These are phyloP conservation scores for Pezicula radicicola DNA, from an alignment of 2,329 filamentous ascomycete species.

Conservation along the genomic window DNA sequence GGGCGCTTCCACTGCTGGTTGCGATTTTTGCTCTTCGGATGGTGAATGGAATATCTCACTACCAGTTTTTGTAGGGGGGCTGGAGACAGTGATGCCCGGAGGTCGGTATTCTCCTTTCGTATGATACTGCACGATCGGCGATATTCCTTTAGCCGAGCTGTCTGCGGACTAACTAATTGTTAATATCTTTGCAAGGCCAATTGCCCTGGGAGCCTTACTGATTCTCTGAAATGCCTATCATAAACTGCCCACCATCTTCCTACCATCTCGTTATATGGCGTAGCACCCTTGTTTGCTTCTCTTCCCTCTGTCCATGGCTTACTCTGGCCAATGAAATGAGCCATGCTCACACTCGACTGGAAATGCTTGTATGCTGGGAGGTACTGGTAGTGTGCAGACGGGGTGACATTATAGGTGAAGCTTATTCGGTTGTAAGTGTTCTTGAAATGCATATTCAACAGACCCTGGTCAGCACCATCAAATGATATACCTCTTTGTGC, in stretches of 20 bases:
- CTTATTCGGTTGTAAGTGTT: conserved; percentile 80
- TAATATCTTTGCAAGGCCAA: conserved; percentile 4
- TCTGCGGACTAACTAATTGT: conserved; percentile 17
- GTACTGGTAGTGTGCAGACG: conserved; percentile 96
- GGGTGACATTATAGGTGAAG: conserved; percentile 97
- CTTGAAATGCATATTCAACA: conserved; percentile 93
- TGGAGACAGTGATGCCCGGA: conserved; percentile 10
- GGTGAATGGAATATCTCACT: neutral
- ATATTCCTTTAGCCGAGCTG: conserved; percentile 12
- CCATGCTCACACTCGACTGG: conserved; percentile 81
- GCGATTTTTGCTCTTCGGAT: conserved; percentile 17
- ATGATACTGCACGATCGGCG: conserved; percentile 27
- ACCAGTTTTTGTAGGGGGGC: conserved; percentile 10
- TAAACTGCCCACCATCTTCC: conserved; percentile 94
- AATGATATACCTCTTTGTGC: conserved; percentile 88
- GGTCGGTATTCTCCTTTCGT: conserved; percentile 30
- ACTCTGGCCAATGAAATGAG: conserved; percentile 89
- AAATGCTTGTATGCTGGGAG: conserved; percentile 92
- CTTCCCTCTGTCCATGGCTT: conserved; percentile 83
- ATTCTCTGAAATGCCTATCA: conserved; percentile 72
- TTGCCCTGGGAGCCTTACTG: conserved; percentile 33
- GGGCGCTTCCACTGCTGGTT: conserved; percentile 17
- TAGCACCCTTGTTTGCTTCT: conserved; percentile 47
- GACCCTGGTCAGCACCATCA: conserved; percentile 92
- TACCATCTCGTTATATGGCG: conserved; percentile 78